These are phyloP conservation scores for Colletotrichum sp. DNA, from an alignment of 2,329 filamentous ascomycete genomes.

Conservation along the genomic window DNA sequence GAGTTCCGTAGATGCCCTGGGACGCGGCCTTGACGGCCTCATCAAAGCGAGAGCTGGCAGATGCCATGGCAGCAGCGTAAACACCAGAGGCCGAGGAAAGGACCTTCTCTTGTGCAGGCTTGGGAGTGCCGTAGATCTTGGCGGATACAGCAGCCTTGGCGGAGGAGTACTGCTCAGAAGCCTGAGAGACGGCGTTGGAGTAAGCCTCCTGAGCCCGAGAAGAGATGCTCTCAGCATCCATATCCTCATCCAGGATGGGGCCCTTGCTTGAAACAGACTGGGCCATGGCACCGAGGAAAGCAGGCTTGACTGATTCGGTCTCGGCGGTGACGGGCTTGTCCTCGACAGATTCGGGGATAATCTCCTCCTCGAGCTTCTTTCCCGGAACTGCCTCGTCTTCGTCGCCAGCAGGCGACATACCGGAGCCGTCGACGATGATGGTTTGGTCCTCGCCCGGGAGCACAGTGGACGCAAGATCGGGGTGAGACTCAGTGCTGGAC, in stretches of 20 bases:
- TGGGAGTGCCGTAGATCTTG: constrained; percentile 71
- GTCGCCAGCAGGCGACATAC: constrained; percentile 24
- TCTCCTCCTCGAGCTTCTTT: constrained; percentile 27
- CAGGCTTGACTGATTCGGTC: constrained; percentile 46
- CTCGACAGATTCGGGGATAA: constrained; percentile 26
- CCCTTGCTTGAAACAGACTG: constrained; percentile 53
- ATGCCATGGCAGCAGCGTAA: constrained; percentile 69
- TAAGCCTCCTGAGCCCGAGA: constrained; percentile 63
- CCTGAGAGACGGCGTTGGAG: constrained; percentile 67
- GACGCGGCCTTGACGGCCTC: constrained; percentile 61
- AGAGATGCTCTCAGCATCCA: constrained; percentile 42
- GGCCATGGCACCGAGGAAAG: constrained; percentile 56
- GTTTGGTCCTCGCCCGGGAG: constrained; percentile 20
- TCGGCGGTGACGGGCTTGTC: constrained; percentile 32
- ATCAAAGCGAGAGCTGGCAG: constrained; percentile 64
- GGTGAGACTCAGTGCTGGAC: background rate
- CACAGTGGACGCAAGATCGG: constrained; percentile 20
- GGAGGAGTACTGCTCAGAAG: constrained; percentile 71
- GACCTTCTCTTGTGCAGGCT: constrained; percentile 66
- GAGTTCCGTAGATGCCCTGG: constrained; percentile 52
- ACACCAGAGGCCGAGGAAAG: constrained; percentile 71
- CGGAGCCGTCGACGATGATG: constrained; percentile 22
- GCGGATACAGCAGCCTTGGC: constrained; percentile 72
- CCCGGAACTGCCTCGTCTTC: constrained; percentile 19
- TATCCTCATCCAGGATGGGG: constrained; percentile 55